These are phyloP conservation scores for Chytriomyces sp. DNA, from an alignment of 192 early-diverging fungal genomes.

Conservation along the genomic window DNA sequence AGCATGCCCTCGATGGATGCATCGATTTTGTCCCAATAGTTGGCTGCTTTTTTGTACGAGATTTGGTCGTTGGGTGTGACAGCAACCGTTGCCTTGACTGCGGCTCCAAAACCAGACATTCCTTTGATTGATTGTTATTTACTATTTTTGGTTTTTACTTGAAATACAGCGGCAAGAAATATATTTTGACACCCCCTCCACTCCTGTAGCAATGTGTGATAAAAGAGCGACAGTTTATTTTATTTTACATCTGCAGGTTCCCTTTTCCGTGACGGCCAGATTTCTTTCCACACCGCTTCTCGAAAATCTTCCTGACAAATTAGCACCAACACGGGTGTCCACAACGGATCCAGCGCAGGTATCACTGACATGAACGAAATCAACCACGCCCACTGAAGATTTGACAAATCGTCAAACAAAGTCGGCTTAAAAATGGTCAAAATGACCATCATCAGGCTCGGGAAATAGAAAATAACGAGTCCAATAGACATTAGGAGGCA, in stretches of 20 bases:
- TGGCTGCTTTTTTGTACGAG: conserved; percentile 56
- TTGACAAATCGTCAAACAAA: not conserved
- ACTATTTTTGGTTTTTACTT: not conserved
- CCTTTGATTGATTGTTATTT: not conserved
- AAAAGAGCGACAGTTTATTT: too few species aligned
- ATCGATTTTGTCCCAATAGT: conserved; percentile 53
- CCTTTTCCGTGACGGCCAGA: not conserved
- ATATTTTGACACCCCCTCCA: too few species aligned
- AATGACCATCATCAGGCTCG: conserved; percentile 6
- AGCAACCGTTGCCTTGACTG: conserved; percentile 10
- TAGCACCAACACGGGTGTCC: conserved; percentile 27
- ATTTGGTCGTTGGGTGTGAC: conserved; percentile 10
- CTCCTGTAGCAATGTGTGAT: too few species aligned
- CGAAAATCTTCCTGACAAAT: conserved; percentile 33
- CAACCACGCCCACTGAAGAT: not conserved
- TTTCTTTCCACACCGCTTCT: conserved; percentile 1
- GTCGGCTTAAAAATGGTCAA: not conserved
- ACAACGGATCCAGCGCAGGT: conserved; percentile 23
- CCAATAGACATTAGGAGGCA: conserved; percentile 27
- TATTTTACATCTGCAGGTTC: not conserved
- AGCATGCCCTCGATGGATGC: conserved; percentile 83
- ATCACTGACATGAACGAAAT: conserved; percentile 3
- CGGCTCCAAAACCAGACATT: not conserved
- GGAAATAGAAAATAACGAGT: conserved; percentile 23
- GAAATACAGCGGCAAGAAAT: too few species aligned